Evolutionary conservation across 129 eudicot species (phyloP).

Genomic region (Apium graveolens): DNA sequence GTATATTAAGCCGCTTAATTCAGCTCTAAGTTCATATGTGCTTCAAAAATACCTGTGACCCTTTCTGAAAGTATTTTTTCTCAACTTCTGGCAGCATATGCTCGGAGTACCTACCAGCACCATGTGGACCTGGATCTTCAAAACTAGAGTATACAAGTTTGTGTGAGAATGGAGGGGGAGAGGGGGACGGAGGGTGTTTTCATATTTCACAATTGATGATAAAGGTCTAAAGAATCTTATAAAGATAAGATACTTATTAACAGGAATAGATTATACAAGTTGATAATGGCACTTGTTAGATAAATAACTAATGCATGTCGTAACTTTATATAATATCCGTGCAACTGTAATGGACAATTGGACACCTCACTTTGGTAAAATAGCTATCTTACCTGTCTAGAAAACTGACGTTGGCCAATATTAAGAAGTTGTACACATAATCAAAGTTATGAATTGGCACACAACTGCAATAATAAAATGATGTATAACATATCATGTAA

Average conservation of each 20-base stretch:
- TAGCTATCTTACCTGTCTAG: slow-evolving; percentile 44
- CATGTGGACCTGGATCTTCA: slow-evolving; percentile 64
- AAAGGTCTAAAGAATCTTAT: background rate
- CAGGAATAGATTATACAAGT: background rate
- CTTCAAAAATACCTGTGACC: slow-evolving; percentile 47
- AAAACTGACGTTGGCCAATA: slow-evolving; percentile 52
- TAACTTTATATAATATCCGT: too few species aligned
- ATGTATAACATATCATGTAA: background rate
- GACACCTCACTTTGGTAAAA: background rate
- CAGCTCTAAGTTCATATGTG: background rate
- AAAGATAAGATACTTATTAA: background rate
- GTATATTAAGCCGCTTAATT: background rate
- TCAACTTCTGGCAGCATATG: slow-evolving; percentile 64
- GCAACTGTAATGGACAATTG: slow-evolving; percentile 3
- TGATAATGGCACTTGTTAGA: background rate
- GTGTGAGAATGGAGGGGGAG: background rate
- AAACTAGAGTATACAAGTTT: slow-evolving; percentile 25
- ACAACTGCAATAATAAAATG: slow-evolving; percentile 39
- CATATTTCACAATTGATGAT: background rate
- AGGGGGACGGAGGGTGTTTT: background rate
- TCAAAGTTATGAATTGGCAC: slow-evolving; percentile 56
- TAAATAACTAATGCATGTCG: background rate
- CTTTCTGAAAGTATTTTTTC: slow-evolving; percentile 45
- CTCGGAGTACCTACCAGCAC: slow-evolving; percentile 59
- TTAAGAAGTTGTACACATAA: slow-evolving; percentile 54